Base-by-base conservation (phyloP, 148 eudicot genomes). In the Gaultheria prostrata region DNA sequence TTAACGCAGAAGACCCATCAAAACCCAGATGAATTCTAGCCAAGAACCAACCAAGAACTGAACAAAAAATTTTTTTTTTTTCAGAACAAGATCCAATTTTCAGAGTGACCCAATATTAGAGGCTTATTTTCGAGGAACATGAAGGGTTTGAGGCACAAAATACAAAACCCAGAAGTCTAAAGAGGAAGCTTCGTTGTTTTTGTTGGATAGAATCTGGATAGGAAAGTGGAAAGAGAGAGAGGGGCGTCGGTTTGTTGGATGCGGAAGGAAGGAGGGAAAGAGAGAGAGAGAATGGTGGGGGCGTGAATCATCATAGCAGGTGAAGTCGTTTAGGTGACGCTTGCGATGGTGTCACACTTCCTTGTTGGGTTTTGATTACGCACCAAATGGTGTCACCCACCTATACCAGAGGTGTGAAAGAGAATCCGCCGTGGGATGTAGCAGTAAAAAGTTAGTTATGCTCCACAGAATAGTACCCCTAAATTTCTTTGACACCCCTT, bases 271-370 rank as follows among this genome's bases (percentile, higher is more conserved):
- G 21, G 69, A 45, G 14, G 24, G 74, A 59, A 32, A 39, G 70
- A 67, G 39, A 11, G 54, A 26, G 50, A 59, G 71, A 28, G 51
- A 28, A 63, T 14, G 46, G 74, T 32, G 74, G 17, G 63, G n/a
- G n/a, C 45, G 21, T 7, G 35, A 13, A 26, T 45, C 26, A 30
- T 45, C 28, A 65, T 71, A 51, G 77, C 77, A 53, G 77, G 24
- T 72, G 83, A 84, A 85, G 83, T 80, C 83, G 83, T 75, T 85
- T 67, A n/a, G 46, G 59, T 85, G 86, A 85, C 86, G 86, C 69
- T 61, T 59, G 86, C 53, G 46, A 45, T 81, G 83, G 33, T 30
- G 86, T 85, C 86, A 85, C 80, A 76, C 83, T 61, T 81, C 76
- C 5, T 61, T 75, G 80, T 81, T 81, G 83, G 83, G 32, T 75